These are phyloP conservation scores for Huntiella bhutanensis DNA, from an alignment of 2,329 filamentous ascomycete genomes.

Conservation along the genomic window DNA sequence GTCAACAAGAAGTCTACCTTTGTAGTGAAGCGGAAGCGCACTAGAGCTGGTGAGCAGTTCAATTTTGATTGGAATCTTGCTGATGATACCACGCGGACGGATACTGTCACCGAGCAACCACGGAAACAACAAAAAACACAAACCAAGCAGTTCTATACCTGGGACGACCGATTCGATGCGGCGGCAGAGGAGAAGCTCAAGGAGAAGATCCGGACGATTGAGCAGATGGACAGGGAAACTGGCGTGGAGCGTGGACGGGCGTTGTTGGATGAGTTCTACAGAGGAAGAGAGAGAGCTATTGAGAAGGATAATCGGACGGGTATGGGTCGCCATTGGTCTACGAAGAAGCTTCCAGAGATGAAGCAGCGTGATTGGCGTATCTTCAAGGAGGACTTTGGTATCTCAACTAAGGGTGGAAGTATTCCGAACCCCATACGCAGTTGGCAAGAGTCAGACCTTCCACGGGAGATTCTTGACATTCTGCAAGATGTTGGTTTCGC, in stretches of 20 bases:
- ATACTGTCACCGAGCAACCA: slow-evolving; percentile 6
- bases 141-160: slow-evolving; percentile 50
- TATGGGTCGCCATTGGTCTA: slow-evolving; percentile 85
- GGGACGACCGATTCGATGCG: slow-evolving; percentile 32
- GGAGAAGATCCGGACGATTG: slow-evolving; percentile 48
- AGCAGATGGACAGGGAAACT: slow-evolving; percentile 55
- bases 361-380: slow-evolving; percentile 96
- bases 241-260: slow-evolving; percentile 59
- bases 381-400: slow-evolving; percentile 98
- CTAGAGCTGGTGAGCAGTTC: slow-evolving; percentile 88
- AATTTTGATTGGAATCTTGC: slow-evolving; percentile 96
- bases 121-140: slow-evolving; percentile 8
- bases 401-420: slow-evolving; percentile 75
- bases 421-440: slow-evolving; percentile 93
- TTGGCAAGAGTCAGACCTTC: slow-evolving; percentile 73
- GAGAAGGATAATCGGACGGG: slow-evolving; percentile 54
- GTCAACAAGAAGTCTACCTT: slow-evolving; percentile 68
- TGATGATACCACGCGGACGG: slow-evolving; percentile 60
- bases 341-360: slow-evolving; percentile 86
- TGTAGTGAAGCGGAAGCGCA: slow-evolving; percentile 87
- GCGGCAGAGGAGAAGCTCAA: slow-evolving; percentile 34
- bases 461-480: slow-evolving; percentile 59
- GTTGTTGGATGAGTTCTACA: slow-evolving; percentile 65
- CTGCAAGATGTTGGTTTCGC: slow-evolving; percentile 73
- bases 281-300: slow-evolving; percentile 40